Base-by-base conservation (phyloP, 2,329 filamentous ascomycete genomes). In the Fusarium sp. region DNA sequence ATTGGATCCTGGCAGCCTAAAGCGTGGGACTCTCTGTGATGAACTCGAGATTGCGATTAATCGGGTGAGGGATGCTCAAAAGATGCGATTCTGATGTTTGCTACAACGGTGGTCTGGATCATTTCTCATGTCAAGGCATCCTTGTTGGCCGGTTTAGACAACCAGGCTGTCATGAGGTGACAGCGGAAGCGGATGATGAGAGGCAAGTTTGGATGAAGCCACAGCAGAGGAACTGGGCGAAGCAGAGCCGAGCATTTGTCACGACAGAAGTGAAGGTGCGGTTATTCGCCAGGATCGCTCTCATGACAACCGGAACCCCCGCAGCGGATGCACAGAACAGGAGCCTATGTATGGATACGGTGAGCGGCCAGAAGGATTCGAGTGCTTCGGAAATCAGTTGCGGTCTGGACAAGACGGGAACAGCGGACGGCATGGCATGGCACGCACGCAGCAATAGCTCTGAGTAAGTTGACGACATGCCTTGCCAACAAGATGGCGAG, bases 81-180 rank as follows among this genome's bases (percentile, higher is more conserved):
- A 74, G 29, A 75, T 74, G 66, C 56, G 59, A 70, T 74, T 22
- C 64, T 27, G 57, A 66, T 33, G 27, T 14, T 60, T 46, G 24
- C 9, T 27, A 46, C 17, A 51, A 17, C 14, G 16, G 38, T 46
- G 24, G 9, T 17, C 10, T 31, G 29, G 38, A 31, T 29, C 46
- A 63, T 17, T 11, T 35, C 27, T 46, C n/a, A 67, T 53, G 46
- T n/a, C 58, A 67, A 46, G 64, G 64, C 24, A 73, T 60, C 71
- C 67, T 58, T 72, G 57, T 36, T 38, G 44, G 46, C 49, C 35
- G 42, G 17, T 20, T 38, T 42, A 46, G 16, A 56, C 17, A 56
- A 24, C 36, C 20, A 22, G 59, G 35, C 40, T 64, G 22, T 8
- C n/a, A 24, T 33, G 62, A 42, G 35, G 55, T n/a, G 62, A 59